Conservation (phyloP, 2,329 filamentous ascomycete genomes). For the Bisporella sp. region DNA sequence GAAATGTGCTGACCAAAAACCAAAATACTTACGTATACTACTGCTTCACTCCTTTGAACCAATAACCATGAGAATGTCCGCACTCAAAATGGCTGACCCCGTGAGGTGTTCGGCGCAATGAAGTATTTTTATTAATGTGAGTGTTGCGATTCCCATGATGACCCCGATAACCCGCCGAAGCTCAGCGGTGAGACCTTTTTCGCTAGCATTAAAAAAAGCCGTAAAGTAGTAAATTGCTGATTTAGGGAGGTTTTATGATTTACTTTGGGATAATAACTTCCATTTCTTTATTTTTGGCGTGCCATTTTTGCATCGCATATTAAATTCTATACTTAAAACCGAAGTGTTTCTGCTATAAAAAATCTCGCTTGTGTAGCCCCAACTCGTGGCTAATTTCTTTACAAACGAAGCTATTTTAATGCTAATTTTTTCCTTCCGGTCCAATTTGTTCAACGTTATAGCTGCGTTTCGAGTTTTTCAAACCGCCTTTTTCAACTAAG, state of each 20-base stretch:
- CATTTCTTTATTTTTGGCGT: constrained; percentile 6
- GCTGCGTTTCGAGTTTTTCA: constrained; percentile 5
- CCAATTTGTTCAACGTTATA: constrained; percentile 10
- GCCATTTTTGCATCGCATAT: constrained; percentile 4
- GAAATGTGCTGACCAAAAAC: constrained; percentile 10
- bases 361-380: constrained; percentile 7
- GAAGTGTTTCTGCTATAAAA: constrained; percentile 5
- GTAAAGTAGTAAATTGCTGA: constrained; percentile 9
- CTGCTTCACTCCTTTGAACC: constrained; percentile 4
- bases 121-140: too few relatives aligned
- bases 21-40: constrained; percentile 8
- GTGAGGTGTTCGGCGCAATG: too few relatives aligned
- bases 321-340: constrained; percentile 8
- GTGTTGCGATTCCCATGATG: constrained; percentile 6
- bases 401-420: constrained; percentile 7
- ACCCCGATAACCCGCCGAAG: constrained; percentile 8
- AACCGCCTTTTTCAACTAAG: constrained; percentile 6
- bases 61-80: constrained; percentile 7
- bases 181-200: constrained; percentile 7
- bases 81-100: constrained; percentile 9
- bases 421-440: constrained; percentile 4
- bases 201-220: constrained; percentile 7
- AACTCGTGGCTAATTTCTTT: constrained; percentile 6
- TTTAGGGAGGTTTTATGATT: constrained; percentile 8
- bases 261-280: constrained; percentile 7